These are phyloP conservation scores for Tylopilus subfusipes DNA, from an alignment of 768 basidiomycete species.

Conservation along the genomic window DNA sequence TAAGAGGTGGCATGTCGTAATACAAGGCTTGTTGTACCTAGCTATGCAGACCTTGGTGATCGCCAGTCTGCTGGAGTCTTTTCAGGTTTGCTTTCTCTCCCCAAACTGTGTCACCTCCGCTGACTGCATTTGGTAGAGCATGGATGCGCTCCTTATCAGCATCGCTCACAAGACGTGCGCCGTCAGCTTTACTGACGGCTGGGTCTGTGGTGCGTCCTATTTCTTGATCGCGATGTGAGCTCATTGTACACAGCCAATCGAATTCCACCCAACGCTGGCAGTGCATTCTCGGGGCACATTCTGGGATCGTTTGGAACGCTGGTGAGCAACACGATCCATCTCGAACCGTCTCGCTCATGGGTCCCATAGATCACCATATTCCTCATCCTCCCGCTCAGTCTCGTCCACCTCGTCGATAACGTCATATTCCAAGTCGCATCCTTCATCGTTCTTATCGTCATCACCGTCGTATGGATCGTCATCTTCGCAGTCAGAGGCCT, in stretches of 20 bases:
- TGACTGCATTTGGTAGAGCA: constrained; percentile 9
- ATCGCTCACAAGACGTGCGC: constrained; percentile 27
- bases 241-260: constrained; percentile 11
- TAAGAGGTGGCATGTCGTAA: constrained; percentile 21
- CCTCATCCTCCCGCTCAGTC: constrained; percentile 22
- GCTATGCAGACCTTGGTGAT: constrained; percentile 23
- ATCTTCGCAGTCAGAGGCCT: constrained; percentile 15
- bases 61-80: constrained; percentile 23
- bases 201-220: constrained; percentile 19
- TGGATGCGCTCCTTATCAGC: constrained; percentile 23
- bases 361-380: constrained; percentile 15
- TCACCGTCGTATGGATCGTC: constrained; percentile 18
- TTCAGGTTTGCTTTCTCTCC: constrained; percentile 14
- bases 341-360: background rate
- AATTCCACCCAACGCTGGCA: constrained; percentile 1
- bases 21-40: constrained; percentile 19
- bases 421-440: constrained; percentile 24
- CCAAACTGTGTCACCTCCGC: background rate
- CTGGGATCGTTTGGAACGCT: constrained; percentile 24
- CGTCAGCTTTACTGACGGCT: constrained; percentile 21
- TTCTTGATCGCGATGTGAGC: background rate
- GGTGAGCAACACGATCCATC: background rate
- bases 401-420: constrained; percentile 23
- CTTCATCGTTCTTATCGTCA: constrained; percentile 19
- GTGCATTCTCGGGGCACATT: constrained; percentile 22